Base-by-base conservation (phyloP, 129 eudicot genomes). In the Scalesia atractyloides region DNA sequence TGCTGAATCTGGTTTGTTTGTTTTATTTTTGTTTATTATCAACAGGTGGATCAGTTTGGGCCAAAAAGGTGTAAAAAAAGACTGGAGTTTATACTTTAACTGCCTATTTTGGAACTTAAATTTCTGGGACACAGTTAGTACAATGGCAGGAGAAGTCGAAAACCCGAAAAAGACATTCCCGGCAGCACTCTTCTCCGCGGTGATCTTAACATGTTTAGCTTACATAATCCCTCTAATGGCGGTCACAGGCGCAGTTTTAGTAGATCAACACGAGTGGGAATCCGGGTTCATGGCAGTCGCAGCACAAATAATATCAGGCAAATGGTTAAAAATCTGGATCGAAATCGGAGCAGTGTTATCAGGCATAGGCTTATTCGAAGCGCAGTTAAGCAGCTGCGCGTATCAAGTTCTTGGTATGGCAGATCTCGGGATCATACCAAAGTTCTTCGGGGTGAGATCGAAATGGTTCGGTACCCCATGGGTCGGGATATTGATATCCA, bases 71-170 rank as follows among this genome's bases (percentile, higher is more conserved):
- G 90, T 82, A 0, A 77, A 80, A 54, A 82, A 77, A 36, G 83
- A 83, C 7, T 86, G 87, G 91, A 86, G 74, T 36, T 48, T 83
- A 13, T 86, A 48, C 74, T 83, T 82, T 63, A 82, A 86, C n/a
- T 69, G 77, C 24, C 81, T 86, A 26, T 86, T 83, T 12, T 82
- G 91, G 87, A 86, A 86, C 51, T 46, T 86, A 9, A 86, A 86
- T 56, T 86, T 80, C 43, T 86, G 91, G 91, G 91, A 86, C 30
- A 83, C 75, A 0, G 87, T 86, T 2, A 86, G 91, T 53, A 86
- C 91, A 0, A 80, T 82, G 91, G 91, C 91, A 1, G 91, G 91
- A 3, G 91, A 86, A 73, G 87, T 86, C 7, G 80, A 83, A 7
- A 77, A 83, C 17, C 91, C 91, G 0, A 73, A 72, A 17, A 86